Base-by-base conservation (phyloP, 108 stramenopile species). In the Schizochytrium sp. region DNA sequence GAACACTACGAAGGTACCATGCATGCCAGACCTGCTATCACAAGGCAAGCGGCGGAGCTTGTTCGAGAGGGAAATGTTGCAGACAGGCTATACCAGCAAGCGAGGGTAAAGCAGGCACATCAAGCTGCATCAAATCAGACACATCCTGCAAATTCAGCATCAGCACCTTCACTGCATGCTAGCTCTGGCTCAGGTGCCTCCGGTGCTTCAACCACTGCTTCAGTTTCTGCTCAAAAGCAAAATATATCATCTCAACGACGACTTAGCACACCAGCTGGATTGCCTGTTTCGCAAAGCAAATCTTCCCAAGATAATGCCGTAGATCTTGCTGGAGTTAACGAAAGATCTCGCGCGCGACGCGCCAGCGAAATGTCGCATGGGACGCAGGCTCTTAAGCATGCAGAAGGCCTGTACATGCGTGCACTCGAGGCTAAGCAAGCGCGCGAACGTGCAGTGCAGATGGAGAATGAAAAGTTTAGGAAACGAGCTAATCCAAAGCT, bases 51-150 rank as follows among this genome's bases (percentile, higher is more conserved):
- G 0, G 76, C 76, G 8, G 76, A 83, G 28, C 76, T 83, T 13
- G 76, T 83, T 5, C 76, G 76, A 17, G 76, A 83, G n/a, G 76
- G 76, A n/a, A 42, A 83, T 55, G 40, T 55, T 10, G 28, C 50
- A 47, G 76, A 83, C 47, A 83, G 76, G 47, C 76, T 83, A 47
- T 83, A 83, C 76, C 76, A 83, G 3, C 47, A 55, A 53, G 76
- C 76, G 1, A n/a, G 47, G 38, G 47, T 38, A 7, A 69, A 69
- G 28, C 64, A 69, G 64, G 42, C 40, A 44, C 64, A 69, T 38
- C 64, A 69, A 28, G 28, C 28, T 28, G 28, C 28, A 28, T 28
- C 28, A 28, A 28, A 28, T 28, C 28, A 28, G 28, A 28, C 28
- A 28, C 28, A 28, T 28, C 28, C 28, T 28, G 0, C 28, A 28